Percentiles rank a stretch among this genome's conserved stretches.
Conservation (phyloP, 2,329 filamentous ascomycete species). For the Claviceps spartinae region DNA sequence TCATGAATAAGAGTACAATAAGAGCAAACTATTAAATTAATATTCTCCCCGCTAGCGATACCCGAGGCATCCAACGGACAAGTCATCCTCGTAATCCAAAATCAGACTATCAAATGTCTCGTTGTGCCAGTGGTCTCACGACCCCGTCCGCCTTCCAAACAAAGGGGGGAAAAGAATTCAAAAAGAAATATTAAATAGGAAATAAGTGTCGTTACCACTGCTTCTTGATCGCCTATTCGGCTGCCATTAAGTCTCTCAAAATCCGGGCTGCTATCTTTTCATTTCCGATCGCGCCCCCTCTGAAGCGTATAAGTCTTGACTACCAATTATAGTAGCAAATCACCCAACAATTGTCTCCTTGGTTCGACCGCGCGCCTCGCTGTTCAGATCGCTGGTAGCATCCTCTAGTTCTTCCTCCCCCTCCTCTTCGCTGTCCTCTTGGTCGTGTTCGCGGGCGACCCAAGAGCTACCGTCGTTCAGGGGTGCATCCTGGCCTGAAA, state of each 20-base stretch:
- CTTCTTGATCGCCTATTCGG: background rate
- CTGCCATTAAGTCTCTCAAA: background rate
- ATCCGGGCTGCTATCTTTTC: background rate
- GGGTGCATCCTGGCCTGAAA: slow-evolving; percentile 69
- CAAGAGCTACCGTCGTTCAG: slow-evolving; percentile 71
- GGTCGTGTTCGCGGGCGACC: slow-evolving; percentile 59
- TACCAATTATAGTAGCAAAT: slow-evolving; percentile 2
- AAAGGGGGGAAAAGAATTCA: background rate
- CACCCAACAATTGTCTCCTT: slow-evolving; percentile 37
- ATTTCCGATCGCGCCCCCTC: background rate
- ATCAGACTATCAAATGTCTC: slow-evolving; percentile 13
- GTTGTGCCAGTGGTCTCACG: slow-evolving; percentile 9
- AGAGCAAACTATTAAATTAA: slow-evolving; percentile 12
- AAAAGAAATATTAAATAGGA: background rate
- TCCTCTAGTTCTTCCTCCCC: slow-evolving; percentile 43
- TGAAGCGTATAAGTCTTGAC: background rate
- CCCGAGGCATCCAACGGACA: slow-evolving; percentile 9
- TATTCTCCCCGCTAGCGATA: slow-evolving; percentile 6
- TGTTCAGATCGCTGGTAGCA: slow-evolving; percentile 38
- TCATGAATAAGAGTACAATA: slow-evolving; percentile 4
- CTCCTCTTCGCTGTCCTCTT: slow-evolving; percentile 48
- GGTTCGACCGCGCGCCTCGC: slow-evolving; percentile 42
- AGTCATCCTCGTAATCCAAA: slow-evolving; percentile 1
- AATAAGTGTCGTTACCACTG: slow-evolving; percentile 6
- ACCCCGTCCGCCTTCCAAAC: background rate